phyloP scores from a whole-genome alignment of 495 filamentous ascomycete species.

The Arthonia radiata region DNA sequence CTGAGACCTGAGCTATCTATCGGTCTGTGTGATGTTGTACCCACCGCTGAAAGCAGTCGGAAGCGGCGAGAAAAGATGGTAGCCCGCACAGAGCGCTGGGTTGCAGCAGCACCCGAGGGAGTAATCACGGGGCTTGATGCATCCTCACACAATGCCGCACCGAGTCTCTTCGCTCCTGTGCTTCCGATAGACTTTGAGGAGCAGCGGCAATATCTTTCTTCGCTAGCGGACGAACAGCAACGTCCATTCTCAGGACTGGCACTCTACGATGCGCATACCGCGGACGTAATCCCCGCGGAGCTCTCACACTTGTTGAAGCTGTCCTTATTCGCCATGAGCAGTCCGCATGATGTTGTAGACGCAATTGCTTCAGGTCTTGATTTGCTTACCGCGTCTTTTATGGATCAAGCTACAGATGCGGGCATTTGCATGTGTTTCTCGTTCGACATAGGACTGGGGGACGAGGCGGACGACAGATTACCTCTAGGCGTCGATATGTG shows the following conservation, averaged over 20 bases:
- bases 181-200: conserved; percentile 47
- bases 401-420: conserved; percentile 49
- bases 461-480: background rate
- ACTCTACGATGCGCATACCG: conserved; percentile 49
- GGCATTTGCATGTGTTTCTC: conserved; percentile 64
- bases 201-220: conserved; percentile 53
- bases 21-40: conserved; percentile 44
- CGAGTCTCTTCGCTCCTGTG: conserved; percentile 51
- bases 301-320: conserved; percentile 42
- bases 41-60: conserved; percentile 14
- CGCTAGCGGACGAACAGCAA: conserved; percentile 28
- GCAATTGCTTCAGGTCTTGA: conserved; percentile 57
- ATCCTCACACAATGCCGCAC: conserved; percentile 1
- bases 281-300: conserved; percentile 33
- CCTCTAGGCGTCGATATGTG: conserved; percentile 59
- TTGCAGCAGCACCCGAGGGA: conserved; percentile 14
- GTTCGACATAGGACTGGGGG: conserved; percentile 29
- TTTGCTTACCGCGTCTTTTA: conserved; percentile 49
- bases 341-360: conserved; percentile 49
- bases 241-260: conserved; percentile 48
- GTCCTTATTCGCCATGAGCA: conserved; percentile 36
- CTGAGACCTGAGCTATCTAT: conserved; percentile 63
- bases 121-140: conserved; percentile 1
- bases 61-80: conserved; percentile 64
- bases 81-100: conserved; percentile 55